These are phyloP conservation scores for Diaporthe caulivora DNA, from an alignment of 2,329 filamentous ascomycete species.

Conservation along the genomic window DNA sequence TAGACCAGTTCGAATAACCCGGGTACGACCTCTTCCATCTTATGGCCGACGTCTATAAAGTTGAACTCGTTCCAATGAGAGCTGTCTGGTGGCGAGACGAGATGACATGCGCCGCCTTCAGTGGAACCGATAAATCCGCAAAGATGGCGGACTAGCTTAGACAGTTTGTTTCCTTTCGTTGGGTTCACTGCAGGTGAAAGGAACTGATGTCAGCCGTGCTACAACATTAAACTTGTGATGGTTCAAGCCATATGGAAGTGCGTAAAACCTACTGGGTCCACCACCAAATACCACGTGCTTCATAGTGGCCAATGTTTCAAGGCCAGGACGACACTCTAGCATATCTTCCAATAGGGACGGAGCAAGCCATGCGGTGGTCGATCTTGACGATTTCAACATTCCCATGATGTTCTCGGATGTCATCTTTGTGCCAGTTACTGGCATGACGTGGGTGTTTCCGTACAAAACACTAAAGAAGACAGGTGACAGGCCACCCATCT, in stretches of 20 bases:
- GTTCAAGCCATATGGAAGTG: neutral
- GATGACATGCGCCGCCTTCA: neutral
- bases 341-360: neutral
- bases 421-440: slow-evolving; percentile 20
- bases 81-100: neutral
- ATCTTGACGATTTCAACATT: neutral
- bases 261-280: neutral
- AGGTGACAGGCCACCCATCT: slow-evolving; percentile 14
- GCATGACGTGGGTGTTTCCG: slow-evolving; percentile 22
- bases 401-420: neutral
- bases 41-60: slow-evolving; percentile 18
- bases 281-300: slow-evolving; percentile 5
- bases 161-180: neutral
- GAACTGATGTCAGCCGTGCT: neutral
- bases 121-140: neutral
- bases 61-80: slow-evolving; percentile 22
- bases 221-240: neutral
- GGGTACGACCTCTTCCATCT: slow-evolving; percentile 15
- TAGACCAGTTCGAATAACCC: slow-evolving; percentile 14
- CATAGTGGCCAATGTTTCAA: neutral
- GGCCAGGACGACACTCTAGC: neutral
- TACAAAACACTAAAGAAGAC: slow-evolving; percentile 20
- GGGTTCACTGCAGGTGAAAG: neutral
- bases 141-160: neutral
- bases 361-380: neutral